phyloP scores from a whole-genome alignment of 1,139 yeast genomes.

The Diutina rugosa region DNA sequence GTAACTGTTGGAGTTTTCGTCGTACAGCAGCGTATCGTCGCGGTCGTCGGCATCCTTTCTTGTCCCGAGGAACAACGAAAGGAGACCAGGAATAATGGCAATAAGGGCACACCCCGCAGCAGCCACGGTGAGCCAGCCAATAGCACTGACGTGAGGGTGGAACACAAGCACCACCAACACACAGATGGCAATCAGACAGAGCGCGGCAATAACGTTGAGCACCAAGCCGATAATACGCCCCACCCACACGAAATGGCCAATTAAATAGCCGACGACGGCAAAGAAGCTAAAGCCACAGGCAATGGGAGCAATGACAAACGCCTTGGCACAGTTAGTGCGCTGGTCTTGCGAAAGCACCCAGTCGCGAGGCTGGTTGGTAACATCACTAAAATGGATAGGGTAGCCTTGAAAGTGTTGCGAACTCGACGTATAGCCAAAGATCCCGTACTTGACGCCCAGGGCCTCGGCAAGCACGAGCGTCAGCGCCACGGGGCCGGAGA shows the following conservation, averaged over 20 bases:
- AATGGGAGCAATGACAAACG: constrained; percentile 8
- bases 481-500: constrained; percentile 33
- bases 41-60: constrained; percentile 7
- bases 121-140: constrained; percentile 57
- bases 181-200: constrained; percentile 31
- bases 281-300: constrained; percentile 7
- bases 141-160: constrained; percentile 54
- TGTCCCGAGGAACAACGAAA: constrained; percentile 14
- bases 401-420: constrained; percentile 16
- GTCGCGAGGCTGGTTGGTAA: constrained; percentile 1
- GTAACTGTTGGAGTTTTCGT: not conserved
- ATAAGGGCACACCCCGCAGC: constrained; percentile 43
- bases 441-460: constrained; percentile 7
- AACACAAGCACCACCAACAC: constrained; percentile 43
- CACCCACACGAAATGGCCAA: not conserved
- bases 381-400: constrained; percentile 14
- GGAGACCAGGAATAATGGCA: constrained; percentile 10
- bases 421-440: constrained; percentile 7
- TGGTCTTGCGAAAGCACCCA: constrained; percentile 5
- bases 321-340: constrained; percentile 6
- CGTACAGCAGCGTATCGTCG: constrained; percentile 2
- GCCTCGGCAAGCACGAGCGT: constrained; percentile 20
- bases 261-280: not conserved
- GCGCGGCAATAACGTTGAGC: constrained; percentile 29
- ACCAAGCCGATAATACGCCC: constrained; percentile 9